Base-by-base conservation (phyloP, 164 flowering plant genomes). In the Vitis amurensis region DNA sequence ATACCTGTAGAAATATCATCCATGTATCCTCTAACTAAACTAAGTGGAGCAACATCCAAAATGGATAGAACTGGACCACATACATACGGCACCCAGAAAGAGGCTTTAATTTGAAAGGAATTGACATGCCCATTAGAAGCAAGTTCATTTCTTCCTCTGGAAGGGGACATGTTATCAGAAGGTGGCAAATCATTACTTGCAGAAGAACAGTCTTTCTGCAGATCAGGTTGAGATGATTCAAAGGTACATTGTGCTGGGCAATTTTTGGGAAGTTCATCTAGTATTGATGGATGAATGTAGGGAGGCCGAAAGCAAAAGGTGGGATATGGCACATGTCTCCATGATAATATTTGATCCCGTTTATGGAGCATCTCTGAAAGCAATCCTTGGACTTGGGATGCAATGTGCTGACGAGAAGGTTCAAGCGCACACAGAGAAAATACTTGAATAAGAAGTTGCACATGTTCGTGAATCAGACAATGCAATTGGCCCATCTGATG, bases 401-500 rank as follows among this genome's bases (percentile, higher is more conserved):
- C 92, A 80, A 89, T 78, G 23, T 81, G 80, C 55, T 82, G 86
- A 73, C 83, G 79, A 68, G 92, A 87, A 74, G 88, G 82, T 59
- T 96, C 99, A 68, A 87, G 79, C 72, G 85, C 86, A 80, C 85
- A 87, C 51, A 96, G 79, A 70, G 98, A 86, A 78, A 81, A 88
- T 30, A 89, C 82, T 82, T 96, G 99, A 80, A 93, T 78, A 71
- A 93, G 94, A 71, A 96, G 95, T 68, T 96, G 99, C 55, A 88
- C 85, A 73, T 96, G 98, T 82, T 96, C 99, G 71, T 93, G 86
- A 67, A 93, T 84, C 73, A 96, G 78, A 82, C 90, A 82, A 74
- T 91, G 80, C 80, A 96, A 81, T 74, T 96, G 94, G 59, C 95
- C 97, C 50, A 93, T 82, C 72, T 96, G 99, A 72, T 86, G 83